Evolutionary conservation across 306 rosid species (phyloP), one percentile per base, ranked within the genome.

Genomic region (Oxytropis ochrocephala): DNA sequence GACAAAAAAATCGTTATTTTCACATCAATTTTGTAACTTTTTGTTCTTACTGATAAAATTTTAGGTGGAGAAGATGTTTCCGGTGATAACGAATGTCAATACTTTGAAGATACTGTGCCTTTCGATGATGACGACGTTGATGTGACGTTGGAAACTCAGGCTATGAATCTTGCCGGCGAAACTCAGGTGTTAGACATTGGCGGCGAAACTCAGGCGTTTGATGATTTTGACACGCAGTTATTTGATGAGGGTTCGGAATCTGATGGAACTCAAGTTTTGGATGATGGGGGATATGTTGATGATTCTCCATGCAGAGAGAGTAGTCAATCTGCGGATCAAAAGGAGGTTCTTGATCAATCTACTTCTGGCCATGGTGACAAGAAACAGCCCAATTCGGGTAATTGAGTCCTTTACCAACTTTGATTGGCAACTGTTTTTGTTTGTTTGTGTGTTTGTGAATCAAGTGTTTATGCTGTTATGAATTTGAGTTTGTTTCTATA

Each of bases 181-280:
- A 91, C 96, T 56, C 87, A 87, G 64, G 78, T 59, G 12, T 51
- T 80, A 67, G 70, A 84, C 21, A 19, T 75, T 1, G 50, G 47
- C 1, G 84, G 49, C 0, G 85, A 87, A 33, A 77, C 89, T 9
- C 94, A 87, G 60, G 57, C 29, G 16, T 64, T 85, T 73, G 90
- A 87, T 70, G 85, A 73, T 80, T 32, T 27, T 21, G 80, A 74
- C 39, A 86, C 94, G 24, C 89, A 84, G 60, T 46, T 86, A 43
- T 19, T 85, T 60, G 86, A 82, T 60, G 87, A 85, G 21, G 85
- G 63, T 42, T 67, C 64, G 4, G 87, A 85, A 48, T 73, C 82
- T 0, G 87, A 84, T 62, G n/a, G 66, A 36, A 95, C 92, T 53
- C 77, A 79, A 57, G 64, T 84, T 76, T 76, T 91, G 79, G 80